phyloP scores from a whole-genome alignment of 2,329 filamentous ascomycete species.

The Fusarium sp. region DNA sequence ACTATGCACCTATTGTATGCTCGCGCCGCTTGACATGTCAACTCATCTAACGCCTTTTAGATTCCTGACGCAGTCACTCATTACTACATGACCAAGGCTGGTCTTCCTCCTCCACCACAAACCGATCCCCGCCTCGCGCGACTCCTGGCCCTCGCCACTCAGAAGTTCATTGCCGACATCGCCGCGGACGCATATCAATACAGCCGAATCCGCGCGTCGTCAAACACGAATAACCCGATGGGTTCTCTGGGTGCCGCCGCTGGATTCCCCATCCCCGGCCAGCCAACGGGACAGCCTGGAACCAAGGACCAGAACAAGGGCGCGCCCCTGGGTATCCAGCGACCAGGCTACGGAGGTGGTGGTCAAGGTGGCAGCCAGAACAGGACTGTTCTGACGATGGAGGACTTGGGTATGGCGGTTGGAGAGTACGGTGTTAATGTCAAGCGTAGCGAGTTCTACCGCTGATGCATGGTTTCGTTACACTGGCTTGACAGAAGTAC shows the following conservation, averaged over 20 bases:
- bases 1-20: slow-evolving; percentile 94
- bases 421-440: slow-evolving; percentile 98
- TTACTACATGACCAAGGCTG: slow-evolving; percentile 97
- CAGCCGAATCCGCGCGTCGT: slow-evolving; percentile 93
- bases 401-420: slow-evolving; percentile 98
- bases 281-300: slow-evolving; percentile 70
- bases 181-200: slow-evolving; percentile 99
- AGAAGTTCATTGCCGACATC: slow-evolving; percentile 98
- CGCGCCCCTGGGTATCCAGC: slow-evolving; percentile 79
- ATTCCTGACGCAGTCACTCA: slow-evolving; percentile 98
- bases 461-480: slow-evolving; percentile 62
- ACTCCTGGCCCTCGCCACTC: slow-evolving; percentile 95
- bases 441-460: slow-evolving; percentile 97
- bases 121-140: slow-evolving; percentile 92
- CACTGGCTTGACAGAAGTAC: slow-evolving; percentile 12
- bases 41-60: slow-evolving; percentile 52
- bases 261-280: slow-evolving; percentile 77
- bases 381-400: slow-evolving; percentile 96
- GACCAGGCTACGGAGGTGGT: slow-evolving; percentile 87
- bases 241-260: slow-evolving; percentile 85
- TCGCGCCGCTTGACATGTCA: neutral
- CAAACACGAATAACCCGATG: slow-evolving; percentile 91
- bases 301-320: slow-evolving; percentile 71
- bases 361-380: slow-evolving; percentile 92
- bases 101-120: slow-evolving; percentile 91